These are phyloP conservation scores for Malassezia japonica DNA, from an alignment of 1,284 basidiomycete species.

Conservation along the genomic window DNA sequence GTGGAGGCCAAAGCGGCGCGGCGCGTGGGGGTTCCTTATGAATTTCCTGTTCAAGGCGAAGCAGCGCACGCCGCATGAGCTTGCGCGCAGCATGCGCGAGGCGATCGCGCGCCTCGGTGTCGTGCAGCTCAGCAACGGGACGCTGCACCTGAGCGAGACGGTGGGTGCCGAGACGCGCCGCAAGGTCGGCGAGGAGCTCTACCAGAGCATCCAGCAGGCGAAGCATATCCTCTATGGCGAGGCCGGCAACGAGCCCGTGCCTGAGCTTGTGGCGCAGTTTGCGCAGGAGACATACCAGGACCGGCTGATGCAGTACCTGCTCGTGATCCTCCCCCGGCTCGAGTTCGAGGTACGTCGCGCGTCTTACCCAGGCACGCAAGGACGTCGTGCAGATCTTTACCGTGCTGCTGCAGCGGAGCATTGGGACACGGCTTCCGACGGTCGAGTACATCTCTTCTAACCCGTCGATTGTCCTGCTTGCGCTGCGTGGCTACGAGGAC, in stretches of 20 bases:
- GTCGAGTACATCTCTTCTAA: constrained; percentile 82
- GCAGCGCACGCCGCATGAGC: constrained; percentile 37
- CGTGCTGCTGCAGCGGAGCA: constrained; percentile 84
- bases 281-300: constrained; percentile 90
- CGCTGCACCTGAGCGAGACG: constrained; percentile 10
- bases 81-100: constrained; percentile 37
- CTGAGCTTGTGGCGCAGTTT: constrained; percentile 58
- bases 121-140: constrained; percentile 4
- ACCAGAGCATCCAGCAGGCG: constrained; percentile 78
- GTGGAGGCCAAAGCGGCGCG: constrained; percentile 5
- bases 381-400: constrained; percentile 96
- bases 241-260: constrained; percentile 62
- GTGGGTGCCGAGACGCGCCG: constrained; percentile 1
- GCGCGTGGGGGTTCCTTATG: constrained; percentile 23
- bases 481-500: constrained; percentile 71
- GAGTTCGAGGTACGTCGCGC: no score
- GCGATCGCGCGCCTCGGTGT: constrained; percentile 31
- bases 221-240: constrained; percentile 79
- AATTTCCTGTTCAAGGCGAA: constrained; percentile 47
- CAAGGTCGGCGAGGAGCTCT: constrained; percentile 61
- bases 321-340: constrained; percentile 70
- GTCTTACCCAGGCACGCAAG: no score
- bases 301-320: constrained; percentile 72
- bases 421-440: constrained; percentile 82
- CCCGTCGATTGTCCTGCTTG: constrained; percentile 77